Conservation (phyloP, 2,329 filamentous ascomycete genomes). For the Hortaea werneckii region DNA sequence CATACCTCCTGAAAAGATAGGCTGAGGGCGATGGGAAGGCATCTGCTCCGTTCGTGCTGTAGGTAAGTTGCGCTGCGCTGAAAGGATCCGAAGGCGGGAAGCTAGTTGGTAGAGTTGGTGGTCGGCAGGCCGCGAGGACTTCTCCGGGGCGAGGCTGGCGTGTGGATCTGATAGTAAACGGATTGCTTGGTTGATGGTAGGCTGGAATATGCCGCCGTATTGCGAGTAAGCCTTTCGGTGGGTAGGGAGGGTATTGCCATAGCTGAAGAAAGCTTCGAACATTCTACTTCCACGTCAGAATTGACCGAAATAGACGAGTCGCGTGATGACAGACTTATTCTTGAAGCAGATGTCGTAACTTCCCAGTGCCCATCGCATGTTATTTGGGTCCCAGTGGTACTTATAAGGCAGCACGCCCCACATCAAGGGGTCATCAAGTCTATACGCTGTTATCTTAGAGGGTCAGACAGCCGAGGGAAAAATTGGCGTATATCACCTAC, state of each 20-base stretch:
- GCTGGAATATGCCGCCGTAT: constrained; percentile 78
- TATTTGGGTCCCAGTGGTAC: constrained; percentile 61
- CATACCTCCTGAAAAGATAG: constrained; percentile 57
- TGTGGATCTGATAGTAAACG: constrained; percentile 58
- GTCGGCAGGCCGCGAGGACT: not conserved
- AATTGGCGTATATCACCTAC: constrained; percentile 47
- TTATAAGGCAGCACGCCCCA: constrained; percentile 79
- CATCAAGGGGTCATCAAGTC: constrained; percentile 85
- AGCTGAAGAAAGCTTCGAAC: constrained; percentile 68
- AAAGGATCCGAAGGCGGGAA: constrained; percentile 43
- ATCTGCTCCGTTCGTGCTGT: constrained; percentile 58
- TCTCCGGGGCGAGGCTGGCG: constrained; percentile 7
- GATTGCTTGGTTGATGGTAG: constrained; percentile 76
- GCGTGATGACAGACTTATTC: constrained; percentile 51
- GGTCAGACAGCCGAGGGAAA: constrained; percentile 3
- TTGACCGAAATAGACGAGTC: not conserved
- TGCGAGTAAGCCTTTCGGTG: constrained; percentile 71
- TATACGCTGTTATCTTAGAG: constrained; percentile 30
- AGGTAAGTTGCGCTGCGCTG: constrained; percentile 44
- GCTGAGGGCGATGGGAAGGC: constrained; percentile 60
- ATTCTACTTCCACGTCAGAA: constrained; percentile 37
- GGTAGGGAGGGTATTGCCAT: constrained; percentile 83
- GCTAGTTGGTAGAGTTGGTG: not conserved
- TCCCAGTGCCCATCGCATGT: constrained; percentile 78
- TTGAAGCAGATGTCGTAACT: constrained; percentile 94